Base-by-base conservation (phyloP, 1,139 yeast genomes). In the Pichia sp. region DNA sequence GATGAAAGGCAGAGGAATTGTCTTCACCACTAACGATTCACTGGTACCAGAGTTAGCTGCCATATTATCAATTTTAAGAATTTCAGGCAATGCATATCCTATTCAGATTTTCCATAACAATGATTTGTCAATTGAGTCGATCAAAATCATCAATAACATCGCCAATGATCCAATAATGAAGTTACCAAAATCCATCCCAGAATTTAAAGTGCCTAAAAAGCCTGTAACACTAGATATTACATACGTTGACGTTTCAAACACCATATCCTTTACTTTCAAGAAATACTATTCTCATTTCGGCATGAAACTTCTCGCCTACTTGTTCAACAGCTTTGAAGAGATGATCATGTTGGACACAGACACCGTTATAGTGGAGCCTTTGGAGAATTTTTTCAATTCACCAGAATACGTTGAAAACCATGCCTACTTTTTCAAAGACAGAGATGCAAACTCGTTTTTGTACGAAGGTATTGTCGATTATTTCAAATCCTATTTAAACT, bases 311-410 rank as follows among this genome's bases (percentile, higher is more conserved):
- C 63, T 80, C 29, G 81, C 84, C 0, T 67, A 76, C 47, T 57
- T 78, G 20, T 79, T 78, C 63, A 75, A 72, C 48, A 72, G 83
- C 0, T 81, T 80, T 62, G 74, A 74, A 55, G 84, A 81, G 55
- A 72, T 77, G 44, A 62, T 81, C 3, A 66, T 81, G 57, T 60
- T 81, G 56, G 86, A 81, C 63, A 80, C 84, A 1, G 86, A 81
- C 61, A 70, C 82, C 0, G 77, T 81, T 8, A 85, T 84, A 0
- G 66, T 81, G 48, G 65, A 76, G 3, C 66, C 72, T 2, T 60
- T 68, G 6, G 61, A 59, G 6, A 61, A 65, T 14, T 73, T 74
- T 52, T 74, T 75, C 58, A 61, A 67, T 1, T 54, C 68, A 12
- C 61, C 62, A 2, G 68, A 68, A 36, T 76, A 71, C 58, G 55